These are phyloP conservation scores for Sugiyamaella paludigena DNA, from an alignment of 1,139 yeast genomes.

Conservation along the genomic window DNA sequence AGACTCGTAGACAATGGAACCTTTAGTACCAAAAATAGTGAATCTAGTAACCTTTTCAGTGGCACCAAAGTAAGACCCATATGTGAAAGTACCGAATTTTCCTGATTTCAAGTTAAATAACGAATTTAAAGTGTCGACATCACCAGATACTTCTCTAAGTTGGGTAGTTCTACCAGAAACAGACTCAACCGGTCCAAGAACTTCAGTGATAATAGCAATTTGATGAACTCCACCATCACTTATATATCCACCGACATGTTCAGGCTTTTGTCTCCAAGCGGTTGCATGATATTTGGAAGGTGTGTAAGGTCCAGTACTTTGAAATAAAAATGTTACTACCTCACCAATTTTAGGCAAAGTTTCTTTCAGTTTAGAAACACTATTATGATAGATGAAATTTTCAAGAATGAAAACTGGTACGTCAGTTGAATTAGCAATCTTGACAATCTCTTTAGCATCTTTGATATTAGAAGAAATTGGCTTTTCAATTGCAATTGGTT, in stretches of 20 bases:
- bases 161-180: conserved; percentile 75
- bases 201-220: conserved; percentile 76
- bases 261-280: conserved; percentile 80
- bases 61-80: conserved; percentile 89
- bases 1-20: conserved; percentile 65
- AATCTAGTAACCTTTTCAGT: conserved; percentile 65
- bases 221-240: conserved; percentile 97
- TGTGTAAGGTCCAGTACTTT: conserved; percentile 78
- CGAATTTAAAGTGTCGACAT: conserved; percentile 75
- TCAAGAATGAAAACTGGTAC: conserved; percentile 77
- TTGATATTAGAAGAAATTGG: conserved; percentile 84
- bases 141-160: conserved; percentile 70
- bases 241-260: conserved; percentile 86
- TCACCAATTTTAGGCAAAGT: conserved; percentile 70
- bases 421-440: conserved; percentile 54
- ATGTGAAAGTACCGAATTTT: conserved; percentile 81
- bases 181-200: conserved; percentile 69
- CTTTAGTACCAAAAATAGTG: conserved; percentile 72
- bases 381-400: conserved; percentile 73
- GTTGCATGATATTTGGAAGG: conserved; percentile 58
- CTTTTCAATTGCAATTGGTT: conserved; percentile 80
- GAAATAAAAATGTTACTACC: conserved; percentile 71
- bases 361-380: conserved; percentile 52
- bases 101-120: conserved; percentile 61
- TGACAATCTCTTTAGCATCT: conserved; percentile 77